phyloP scores from a whole-genome alignment of 139 green algal species.

The Chlorella sp. region DNA sequence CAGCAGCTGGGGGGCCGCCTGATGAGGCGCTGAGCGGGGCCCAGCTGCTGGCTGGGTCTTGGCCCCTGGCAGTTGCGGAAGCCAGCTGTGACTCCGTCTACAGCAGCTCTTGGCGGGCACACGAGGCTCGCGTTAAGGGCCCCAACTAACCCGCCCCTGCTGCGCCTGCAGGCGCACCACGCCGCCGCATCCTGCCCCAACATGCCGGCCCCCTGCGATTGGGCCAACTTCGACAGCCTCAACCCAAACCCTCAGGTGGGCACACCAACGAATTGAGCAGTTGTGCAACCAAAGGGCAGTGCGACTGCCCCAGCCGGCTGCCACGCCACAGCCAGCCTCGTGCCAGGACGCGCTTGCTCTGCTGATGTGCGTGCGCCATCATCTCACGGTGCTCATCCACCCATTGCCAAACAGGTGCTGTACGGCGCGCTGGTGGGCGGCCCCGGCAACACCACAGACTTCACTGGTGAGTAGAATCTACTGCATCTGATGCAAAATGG shows the following conservation, averaged over 20 bases:
- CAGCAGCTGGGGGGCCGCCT: neutral
- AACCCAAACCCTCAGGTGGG: constrained; percentile 30
- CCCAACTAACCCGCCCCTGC: no score
- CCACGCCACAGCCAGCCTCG: no score
- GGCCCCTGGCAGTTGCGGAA: neutral
- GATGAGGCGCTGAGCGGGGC: no score
- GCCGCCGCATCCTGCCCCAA: constrained; percentile 48
- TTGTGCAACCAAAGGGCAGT: neutral
- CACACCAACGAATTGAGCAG: neutral
- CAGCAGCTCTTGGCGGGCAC: no score
- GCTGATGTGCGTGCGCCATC: neutral
- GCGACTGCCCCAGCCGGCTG: neutral
- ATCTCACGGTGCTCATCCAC: neutral
- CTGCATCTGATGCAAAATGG: no score
- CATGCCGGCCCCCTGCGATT: constrained; percentile 21
- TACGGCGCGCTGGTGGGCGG: constrained; percentile 43
- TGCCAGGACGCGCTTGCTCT: neutral
- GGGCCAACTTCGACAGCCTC: neutral
- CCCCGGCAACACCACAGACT: constrained; percentile 24
- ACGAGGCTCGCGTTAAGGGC: no score
- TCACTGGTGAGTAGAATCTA: neutral
- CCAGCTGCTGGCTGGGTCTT: no score
- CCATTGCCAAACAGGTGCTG: constrained; percentile 19
- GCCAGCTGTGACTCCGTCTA: neutral
- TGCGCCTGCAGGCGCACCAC: constrained; percentile 51